Conservation (phyloP, 495 filamentous ascomycete species). For the Aspergillus indologenus region DNA sequence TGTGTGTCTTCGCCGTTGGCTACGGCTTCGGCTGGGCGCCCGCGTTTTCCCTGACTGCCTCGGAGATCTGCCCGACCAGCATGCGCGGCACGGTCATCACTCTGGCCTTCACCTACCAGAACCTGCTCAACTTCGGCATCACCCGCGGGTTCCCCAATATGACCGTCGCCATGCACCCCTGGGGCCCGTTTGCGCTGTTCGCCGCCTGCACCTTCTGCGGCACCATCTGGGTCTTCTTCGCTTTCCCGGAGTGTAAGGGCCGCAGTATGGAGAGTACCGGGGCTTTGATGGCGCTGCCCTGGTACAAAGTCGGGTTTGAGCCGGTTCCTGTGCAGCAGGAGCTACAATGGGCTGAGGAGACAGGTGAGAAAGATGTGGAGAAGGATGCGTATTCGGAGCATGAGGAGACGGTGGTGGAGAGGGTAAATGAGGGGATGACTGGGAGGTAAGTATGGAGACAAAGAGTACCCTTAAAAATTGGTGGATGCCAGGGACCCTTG, state of each 20-base stretch:
- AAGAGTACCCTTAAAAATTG: no score
- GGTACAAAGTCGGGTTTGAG: conserved; percentile 21
- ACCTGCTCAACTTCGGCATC: conserved; percentile 26
- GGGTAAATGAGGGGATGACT: no score
- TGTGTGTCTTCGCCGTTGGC: conserved; percentile 25
- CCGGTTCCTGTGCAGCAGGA: conserved; percentile 6
- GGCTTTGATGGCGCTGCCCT: conserved; percentile 18
- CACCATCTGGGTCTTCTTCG: conserved; percentile 22
- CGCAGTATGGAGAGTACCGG: conserved; percentile 21
- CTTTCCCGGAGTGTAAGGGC: conserved; percentile 26
- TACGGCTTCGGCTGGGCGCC: conserved; percentile 26
- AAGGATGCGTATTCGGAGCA: conserved; percentile 1
- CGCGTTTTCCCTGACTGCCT: conserved; percentile 22
- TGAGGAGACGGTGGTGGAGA: no score
- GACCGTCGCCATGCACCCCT: conserved; percentile 20
- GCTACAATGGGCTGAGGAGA: background rate
- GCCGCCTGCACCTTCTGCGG: conserved; percentile 15
- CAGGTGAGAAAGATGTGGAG: conserved; percentile 9
- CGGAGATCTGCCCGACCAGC: conserved; percentile 24
- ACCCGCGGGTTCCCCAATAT: conserved; percentile 23
- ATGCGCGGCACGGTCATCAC: conserved; percentile 20
- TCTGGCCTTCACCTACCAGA: conserved; percentile 24
- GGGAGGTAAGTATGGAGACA: no score
- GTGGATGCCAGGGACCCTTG: no score
- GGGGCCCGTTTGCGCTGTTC: conserved; percentile 24